A percentile compares a stretch with the other conserved stretches of the same genome.
Conservation (phyloP, 2,329 filamentous ascomycete genomes). For the Chrysoporthe deuterocubensis region DNA sequence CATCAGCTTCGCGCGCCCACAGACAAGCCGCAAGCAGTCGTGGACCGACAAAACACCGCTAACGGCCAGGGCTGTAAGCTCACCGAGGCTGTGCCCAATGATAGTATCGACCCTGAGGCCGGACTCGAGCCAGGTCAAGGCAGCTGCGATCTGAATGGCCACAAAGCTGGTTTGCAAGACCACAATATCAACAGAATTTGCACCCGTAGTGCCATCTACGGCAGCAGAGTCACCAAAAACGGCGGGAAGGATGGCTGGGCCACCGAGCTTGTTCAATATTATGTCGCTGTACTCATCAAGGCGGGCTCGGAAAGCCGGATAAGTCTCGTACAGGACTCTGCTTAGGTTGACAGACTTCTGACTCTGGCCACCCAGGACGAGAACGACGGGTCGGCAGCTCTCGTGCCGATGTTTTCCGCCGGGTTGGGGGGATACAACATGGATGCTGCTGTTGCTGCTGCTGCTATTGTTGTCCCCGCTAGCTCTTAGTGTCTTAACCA, state of each 20-base stretch:
- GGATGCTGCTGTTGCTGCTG: not conserved
- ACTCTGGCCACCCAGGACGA: constrained; percentile 31
- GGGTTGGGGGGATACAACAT: not conserved
- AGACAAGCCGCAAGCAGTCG: not conserved
- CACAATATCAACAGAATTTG: constrained; percentile 30
- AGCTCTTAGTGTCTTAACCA: not conserved
- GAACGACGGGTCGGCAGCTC: not conserved
- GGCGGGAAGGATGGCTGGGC: constrained; percentile 36
- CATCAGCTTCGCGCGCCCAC: constrained; percentile 37
- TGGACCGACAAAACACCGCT: not conserved
- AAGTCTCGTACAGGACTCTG: constrained; percentile 36
- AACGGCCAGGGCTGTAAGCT: too few species aligned
- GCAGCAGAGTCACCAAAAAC: constrained; percentile 38
- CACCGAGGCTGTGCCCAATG: constrained; percentile 44
- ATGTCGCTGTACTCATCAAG: constrained; percentile 33
- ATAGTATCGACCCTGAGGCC: constrained; percentile 37
- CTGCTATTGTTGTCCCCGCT: not conserved
- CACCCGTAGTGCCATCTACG: not conserved
- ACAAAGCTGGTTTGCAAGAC: constrained; percentile 46
- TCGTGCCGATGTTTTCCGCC: not conserved
- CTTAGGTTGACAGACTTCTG: constrained; percentile 39
- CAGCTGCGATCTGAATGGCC: constrained; percentile 43
- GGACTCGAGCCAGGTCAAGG: constrained; percentile 42
- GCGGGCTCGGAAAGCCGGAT: constrained; percentile 32
- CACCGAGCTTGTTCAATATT: not conserved